Base-by-base conservation (phyloP, 495 filamentous ascomycete genomes). In the Penicillium coffeae region DNA sequence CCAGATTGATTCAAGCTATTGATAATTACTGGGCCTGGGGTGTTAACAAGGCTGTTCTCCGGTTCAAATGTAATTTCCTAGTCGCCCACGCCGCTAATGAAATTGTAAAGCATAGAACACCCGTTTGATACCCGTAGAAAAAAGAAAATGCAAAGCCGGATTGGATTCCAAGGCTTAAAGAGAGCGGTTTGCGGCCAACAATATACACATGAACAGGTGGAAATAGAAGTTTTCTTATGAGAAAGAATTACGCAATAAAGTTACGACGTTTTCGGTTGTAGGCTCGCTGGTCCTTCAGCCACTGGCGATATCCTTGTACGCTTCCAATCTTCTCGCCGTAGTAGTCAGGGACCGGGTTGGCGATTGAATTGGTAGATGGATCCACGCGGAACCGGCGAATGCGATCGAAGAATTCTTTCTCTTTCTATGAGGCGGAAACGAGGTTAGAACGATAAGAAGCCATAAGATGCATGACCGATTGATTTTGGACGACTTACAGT, bases 251-350 rank as follows among this genome's bases (percentile, higher is more conserved):
- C 10, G 54, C 39, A 48, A 81, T 74, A 54, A 80, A 88, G 53
- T 71, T 83, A 41, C 80, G 78, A 59, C 87, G 84, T 79, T 96
- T 96, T 71, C 85, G 82, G 72, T 95, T 95, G 68, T 93, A 98
- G n/a, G 90, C 90, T 39, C 91, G 70, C 76, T 97, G 94, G 65
- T 98, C 93, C 75, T 92, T 96, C 63, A 98, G 70, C 93, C 93
- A 98, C 65, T 87, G 84, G 55, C 94, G 71, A 60, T 96, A 98
- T 41, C 87, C 90, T 48, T 81, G 79, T 32, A 98, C 88, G 54
- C 89, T 94, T 13, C 85, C 87, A 64, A 98, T 95, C 79, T 95
- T 96, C 76, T 98, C 93, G 42, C 93, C 76, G 43, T 80, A 80
- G 62, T 85, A 86, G 54, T 86, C 82, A 3, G 82, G 82, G 13